phyloP scores from a whole-genome alignment of 2,329 filamentous ascomycete genomes.

The Mycogone perniciosa region DNA sequence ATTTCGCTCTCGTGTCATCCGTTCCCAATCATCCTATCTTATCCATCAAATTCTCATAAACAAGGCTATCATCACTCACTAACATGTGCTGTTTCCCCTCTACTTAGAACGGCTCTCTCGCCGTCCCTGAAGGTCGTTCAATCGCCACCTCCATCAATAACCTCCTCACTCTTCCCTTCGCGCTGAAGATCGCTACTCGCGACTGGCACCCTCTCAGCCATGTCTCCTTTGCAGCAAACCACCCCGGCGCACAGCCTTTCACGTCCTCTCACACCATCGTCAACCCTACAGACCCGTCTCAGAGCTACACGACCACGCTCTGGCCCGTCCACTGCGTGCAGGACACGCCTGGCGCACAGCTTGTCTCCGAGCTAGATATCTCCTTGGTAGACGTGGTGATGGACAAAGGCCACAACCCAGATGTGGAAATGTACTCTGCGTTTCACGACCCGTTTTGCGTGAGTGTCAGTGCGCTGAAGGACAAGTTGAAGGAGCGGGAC shows the following conservation, averaged over 20 bases:
- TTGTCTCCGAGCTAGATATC: constrained; percentile 65
- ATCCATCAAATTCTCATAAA: background rate
- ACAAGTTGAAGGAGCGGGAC: constrained; percentile 45
- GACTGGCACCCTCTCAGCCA: constrained; percentile 84
- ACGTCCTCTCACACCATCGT: constrained; percentile 55
- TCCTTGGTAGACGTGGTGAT: constrained; percentile 58
- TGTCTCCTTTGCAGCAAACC: constrained; percentile 83
- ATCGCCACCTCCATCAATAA: constrained; percentile 67
- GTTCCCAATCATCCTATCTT: background rate
- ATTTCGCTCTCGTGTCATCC: background rate
- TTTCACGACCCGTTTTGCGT: constrained; percentile 76
- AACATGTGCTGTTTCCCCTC: background rate
- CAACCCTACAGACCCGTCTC: constrained; percentile 58
- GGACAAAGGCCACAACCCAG: constrained; percentile 68
- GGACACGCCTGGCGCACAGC: constrained; percentile 60
- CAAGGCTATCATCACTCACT: background rate
- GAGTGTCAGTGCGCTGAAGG: constrained; percentile 57
- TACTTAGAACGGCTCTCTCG: constrained; percentile 70
- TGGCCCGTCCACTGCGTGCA: constrained; percentile 93
- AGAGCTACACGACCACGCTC: constrained; percentile 61
- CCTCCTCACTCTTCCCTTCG: constrained; percentile 66
- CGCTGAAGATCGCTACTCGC: constrained; percentile 74
- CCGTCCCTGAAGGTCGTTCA: constrained; percentile 66
- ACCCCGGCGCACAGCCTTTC: constrained; percentile 62
- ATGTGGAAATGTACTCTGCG: constrained; percentile 89